Conservation (phyloP, 2,329 filamentous ascomycete species). For the Sporothrix brunneoviolacea region DNA sequence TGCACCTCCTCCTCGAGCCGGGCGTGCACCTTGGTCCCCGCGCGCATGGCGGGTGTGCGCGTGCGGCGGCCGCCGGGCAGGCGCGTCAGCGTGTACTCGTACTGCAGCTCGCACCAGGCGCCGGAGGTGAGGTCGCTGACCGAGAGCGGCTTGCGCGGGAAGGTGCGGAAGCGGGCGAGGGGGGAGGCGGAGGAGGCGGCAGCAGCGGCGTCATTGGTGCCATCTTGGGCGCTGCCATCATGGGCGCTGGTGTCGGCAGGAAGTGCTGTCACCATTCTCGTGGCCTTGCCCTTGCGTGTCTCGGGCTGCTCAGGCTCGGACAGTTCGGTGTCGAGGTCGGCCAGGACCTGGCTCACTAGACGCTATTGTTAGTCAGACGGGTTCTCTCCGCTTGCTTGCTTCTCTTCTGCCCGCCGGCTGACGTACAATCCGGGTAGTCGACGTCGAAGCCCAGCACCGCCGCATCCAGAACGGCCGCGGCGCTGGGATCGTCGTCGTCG, state of each 20-base stretch:
- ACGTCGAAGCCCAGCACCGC: conserved; percentile 20
- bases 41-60: conserved; percentile 74
- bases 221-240: no score
- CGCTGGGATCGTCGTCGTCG: background rate
- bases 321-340: conserved; percentile 18
- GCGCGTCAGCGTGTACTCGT: conserved; percentile 76
- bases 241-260: no score
- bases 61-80: conserved; percentile 65
- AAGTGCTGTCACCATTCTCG: background rate
- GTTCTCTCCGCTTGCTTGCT: background rate
- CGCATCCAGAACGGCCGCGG: background rate
- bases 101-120: conserved; percentile 94
- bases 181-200: conserved; percentile 40
- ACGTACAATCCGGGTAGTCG: conserved; percentile 49
- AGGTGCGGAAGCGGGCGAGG: conserved; percentile 69
- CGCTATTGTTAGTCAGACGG: conserved; percentile 60
- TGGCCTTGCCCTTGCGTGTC: background rate
- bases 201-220: conserved; percentile 13
- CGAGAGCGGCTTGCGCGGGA: conserved; percentile 70
- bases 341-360: conserved; percentile 50
- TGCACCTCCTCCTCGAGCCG: conserved; percentile 81
- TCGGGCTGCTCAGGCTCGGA: background rate
- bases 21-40: conserved; percentile 73
- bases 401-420: background rate
- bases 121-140: conserved; percentile 85